Base-by-base conservation (phyloP, 805 yeast species). In the Lipomyces kockii region DNA sequence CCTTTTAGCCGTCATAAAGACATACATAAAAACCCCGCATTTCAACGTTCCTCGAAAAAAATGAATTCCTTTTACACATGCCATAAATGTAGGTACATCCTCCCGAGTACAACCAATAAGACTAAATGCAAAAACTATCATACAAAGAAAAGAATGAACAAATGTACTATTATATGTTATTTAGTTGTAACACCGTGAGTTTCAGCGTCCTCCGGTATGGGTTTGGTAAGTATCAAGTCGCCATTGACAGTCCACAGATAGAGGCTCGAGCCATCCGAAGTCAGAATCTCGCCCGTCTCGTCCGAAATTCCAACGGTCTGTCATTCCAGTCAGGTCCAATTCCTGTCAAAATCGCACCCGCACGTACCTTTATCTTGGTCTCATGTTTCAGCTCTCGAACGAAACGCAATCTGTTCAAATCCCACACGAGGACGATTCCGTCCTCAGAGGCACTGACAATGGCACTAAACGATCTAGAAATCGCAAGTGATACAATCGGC, bases 401-500 rank as follows among this genome's bases (percentile, higher is more conserved):
- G 55, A 83, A 81, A 61, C 82, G 82, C 61, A 80, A 81, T 37
- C 87, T 75, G 1, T 86, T 82, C 52, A 86, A 71, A 72, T 91
- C 91, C 94, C 97, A 91, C 3, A 87, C 69, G 22, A 82, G 82
- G 1, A 87, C 84, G 1, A 76, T 76, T 0, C 96, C 94, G 8
- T 75, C 78, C 0, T 63, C 72, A 74, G 89, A 92, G 29, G 85
- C 76, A 67, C 89, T 84, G 12, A 88, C 68, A 9, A 89, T 79
- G 2, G 83, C 75, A 62, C 88, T 86, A 74, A 82, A 88, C 54
- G 86, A 83, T 7, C 82, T 78, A 32, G 88, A 83, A 39, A 82
- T 80, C 51, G 79, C 78, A 32, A 91, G 74, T n/a, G 81, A 80
- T 17, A 73, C 78, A 2, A 90, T 80, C 0, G 79, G 75, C 5